Evolutionary conservation across 768 basidiomycete genomes (phyloP), one percentile per base, ranked within the genome.

Genomic region (Tulasnella sp.): DNA sequence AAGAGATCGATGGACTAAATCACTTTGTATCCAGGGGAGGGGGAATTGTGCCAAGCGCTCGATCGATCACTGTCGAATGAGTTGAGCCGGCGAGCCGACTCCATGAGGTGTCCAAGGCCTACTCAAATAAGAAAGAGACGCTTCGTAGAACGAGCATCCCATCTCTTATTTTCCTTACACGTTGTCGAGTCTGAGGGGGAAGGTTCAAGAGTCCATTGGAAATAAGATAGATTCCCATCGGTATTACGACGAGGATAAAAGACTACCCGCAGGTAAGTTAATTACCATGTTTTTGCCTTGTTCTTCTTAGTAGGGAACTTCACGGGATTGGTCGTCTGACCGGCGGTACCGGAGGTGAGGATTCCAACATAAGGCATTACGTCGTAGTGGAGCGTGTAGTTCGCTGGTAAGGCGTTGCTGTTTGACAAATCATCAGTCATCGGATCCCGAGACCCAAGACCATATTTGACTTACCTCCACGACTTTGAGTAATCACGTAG

Each of bases 311-410:
- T 76, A 18, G 76, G 76, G 76, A 76, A 76, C 0, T 58, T 76
- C 42, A 50, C n/a, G 34, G 76, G n/a, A 28, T 44, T 50, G 12
- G 46, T 58, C n/a, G 46, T 76, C 77, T 41, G 50, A 34, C 77
- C 79, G 9, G 44, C 79, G 18, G 72, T 80, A 24, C 81, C 81
- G 18, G 72, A 93, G 3, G 90, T 92, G 74, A 96, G 89, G 69
- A 91, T 83, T 28, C 96, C 96, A 28, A 97, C 94, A 84, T 93
- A 92, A 9, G 96, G 96, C 95, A 97, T 96, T 44, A 96, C 84
- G 84, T 96, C 96, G 86, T 96, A 97, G 83, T 93, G 94, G 40
- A 97, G 89, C 0, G 90, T 87, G 85, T 94, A 96, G 81, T 90
- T 87, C 8, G 93, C 91, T 22, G 93, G 88, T 20, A 89, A 86